phyloP scores from a whole-genome alignment of 108 stramenopile species.

The Parietichytrium sp. region DNA sequence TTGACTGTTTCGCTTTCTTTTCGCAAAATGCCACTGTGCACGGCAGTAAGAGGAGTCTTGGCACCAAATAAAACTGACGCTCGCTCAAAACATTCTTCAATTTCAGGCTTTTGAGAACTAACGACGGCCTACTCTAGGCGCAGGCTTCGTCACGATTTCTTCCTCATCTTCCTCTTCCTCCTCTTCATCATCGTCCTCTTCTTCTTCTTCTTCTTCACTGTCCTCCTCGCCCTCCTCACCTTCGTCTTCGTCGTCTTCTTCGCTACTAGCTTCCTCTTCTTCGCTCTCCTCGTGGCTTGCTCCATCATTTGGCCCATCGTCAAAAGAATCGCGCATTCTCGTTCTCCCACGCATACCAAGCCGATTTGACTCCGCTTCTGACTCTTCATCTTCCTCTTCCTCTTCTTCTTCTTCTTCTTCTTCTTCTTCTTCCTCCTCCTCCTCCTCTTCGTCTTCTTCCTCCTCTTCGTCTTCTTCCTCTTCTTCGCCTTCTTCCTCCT shows the following conservation, averaged over 20 bases:
- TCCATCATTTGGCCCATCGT: background rate
- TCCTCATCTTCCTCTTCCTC: background rate
- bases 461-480: background rate
- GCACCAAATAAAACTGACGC: no score
- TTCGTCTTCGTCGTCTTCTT: background rate
- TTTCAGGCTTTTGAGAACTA: no score
- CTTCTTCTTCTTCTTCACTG: background rate
- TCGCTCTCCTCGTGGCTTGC: background rate
- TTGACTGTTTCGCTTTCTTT: no score
- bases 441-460: background rate
- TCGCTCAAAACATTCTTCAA: no score
- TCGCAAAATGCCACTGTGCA: no score
- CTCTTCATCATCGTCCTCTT: background rate
- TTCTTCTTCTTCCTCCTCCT: background rate
- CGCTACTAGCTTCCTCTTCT: background rate
- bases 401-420: background rate
- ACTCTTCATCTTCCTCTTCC: slow-evolving; percentile 3
- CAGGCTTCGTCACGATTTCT: no score
- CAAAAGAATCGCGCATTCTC: background rate
- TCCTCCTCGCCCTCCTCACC: background rate
- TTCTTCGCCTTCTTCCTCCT: background rate
- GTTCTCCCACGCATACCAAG: background rate
- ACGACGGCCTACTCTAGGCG: no score
- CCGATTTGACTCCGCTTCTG: background rate
- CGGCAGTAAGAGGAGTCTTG: no score